Percentiles rank a stretch among this genome's conserved stretches.
phyloP scores from a whole-genome alignment of 495 filamentous ascomycete genomes.

The Xylaria bambusicola region DNA sequence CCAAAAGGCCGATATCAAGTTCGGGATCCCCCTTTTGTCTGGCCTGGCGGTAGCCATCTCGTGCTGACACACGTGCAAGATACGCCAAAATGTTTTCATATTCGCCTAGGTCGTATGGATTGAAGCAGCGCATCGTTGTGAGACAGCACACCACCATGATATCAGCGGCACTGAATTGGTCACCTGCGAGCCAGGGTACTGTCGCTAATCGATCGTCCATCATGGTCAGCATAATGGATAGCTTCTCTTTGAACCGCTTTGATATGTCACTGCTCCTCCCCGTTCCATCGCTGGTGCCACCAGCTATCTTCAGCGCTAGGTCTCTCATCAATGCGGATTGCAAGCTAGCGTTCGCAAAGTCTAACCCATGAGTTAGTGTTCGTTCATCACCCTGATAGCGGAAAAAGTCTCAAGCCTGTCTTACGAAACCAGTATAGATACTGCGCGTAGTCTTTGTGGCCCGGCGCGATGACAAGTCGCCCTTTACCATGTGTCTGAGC shows the following conservation, averaged over 20 bases:
- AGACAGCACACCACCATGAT: constrained; percentile 57
- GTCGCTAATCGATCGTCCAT: constrained; percentile 48
- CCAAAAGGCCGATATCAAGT: constrained; percentile 24
- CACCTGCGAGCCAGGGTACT: constrained; percentile 59
- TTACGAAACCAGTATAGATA: constrained; percentile 61
- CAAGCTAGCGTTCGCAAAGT: constrained; percentile 60
- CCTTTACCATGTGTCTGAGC: constrained; percentile 52
- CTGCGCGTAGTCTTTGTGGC: constrained; percentile 49
- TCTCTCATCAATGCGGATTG: constrained; percentile 38
- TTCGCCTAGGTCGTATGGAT: constrained; percentile 40
- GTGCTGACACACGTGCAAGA: constrained; percentile 40
- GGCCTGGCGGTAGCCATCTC: constrained; percentile 46
- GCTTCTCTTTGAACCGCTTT: constrained; percentile 24
- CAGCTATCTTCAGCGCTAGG: neutral
- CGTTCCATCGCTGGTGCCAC: constrained; percentile 14
- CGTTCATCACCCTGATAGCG: neutral
- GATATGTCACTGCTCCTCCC: constrained; percentile 6
- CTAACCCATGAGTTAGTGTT: constrained; percentile 15
- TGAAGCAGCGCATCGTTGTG: constrained; percentile 57
- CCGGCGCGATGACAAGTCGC: constrained; percentile 43
- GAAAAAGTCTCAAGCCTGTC: neutral
- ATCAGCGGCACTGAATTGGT: constrained; percentile 63
- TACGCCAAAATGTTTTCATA: constrained; percentile 51
- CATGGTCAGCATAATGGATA: constrained; percentile 32
- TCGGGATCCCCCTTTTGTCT: constrained; percentile 51